A percentile compares a stretch with the other conserved stretches of the same genome.
Evolutionary conservation across 1,284 basidiomycete genomes (phyloP).

Genomic region (Pseudozyma pruni): DNA sequence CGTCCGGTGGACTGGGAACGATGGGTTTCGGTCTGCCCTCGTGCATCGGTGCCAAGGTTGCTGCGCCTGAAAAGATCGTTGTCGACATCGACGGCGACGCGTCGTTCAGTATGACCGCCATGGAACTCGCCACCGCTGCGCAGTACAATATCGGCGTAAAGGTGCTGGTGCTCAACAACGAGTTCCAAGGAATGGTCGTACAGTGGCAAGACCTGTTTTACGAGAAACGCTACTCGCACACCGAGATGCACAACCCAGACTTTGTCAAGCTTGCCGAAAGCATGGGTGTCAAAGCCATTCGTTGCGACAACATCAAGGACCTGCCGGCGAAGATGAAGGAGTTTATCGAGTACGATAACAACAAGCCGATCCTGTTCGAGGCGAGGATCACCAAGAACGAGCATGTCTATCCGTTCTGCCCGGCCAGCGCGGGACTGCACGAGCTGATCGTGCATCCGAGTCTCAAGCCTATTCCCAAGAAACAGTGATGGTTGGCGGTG

Average conservation of each 20-base stretch:
- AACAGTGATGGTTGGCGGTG: neutral
- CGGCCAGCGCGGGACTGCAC: slow-evolving; percentile 89
- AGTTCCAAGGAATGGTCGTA: slow-evolving; percentile 84
- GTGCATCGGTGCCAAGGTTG: slow-evolving; percentile 95
- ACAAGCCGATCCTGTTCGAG: slow-evolving; percentile 88
- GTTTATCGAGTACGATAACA: slow-evolving; percentile 92
- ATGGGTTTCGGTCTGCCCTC: slow-evolving; percentile 98
- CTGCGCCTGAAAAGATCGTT: slow-evolving; percentile 90
- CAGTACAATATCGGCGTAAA: slow-evolving; percentile 95
- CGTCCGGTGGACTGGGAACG: slow-evolving; percentile 90
- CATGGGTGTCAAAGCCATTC: slow-evolving; percentile 91
- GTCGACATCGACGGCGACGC: slow-evolving; percentile 98
- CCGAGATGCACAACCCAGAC: slow-evolving; percentile 91
- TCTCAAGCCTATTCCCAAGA: slow-evolving; percentile 46
- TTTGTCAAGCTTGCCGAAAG: slow-evolving; percentile 87
- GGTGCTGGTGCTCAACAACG: slow-evolving; percentile 71
- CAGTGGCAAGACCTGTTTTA: slow-evolving; percentile 99
- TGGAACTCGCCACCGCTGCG: slow-evolving; percentile 94
- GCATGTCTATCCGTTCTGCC: slow-evolving; percentile 94
- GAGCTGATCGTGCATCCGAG: slow-evolving; percentile 72
- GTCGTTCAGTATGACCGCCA: slow-evolving; percentile 95
- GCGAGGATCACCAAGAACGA: slow-evolving; percentile 86
- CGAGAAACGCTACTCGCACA: slow-evolving; percentile 91
- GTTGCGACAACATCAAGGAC: slow-evolving; percentile 78
- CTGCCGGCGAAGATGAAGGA: slow-evolving; percentile 96